Evolutionary conservation across 2,329 filamentous ascomycete genomes (phyloP).

Genomic region (Scedosporium aurantiacum): DNA sequence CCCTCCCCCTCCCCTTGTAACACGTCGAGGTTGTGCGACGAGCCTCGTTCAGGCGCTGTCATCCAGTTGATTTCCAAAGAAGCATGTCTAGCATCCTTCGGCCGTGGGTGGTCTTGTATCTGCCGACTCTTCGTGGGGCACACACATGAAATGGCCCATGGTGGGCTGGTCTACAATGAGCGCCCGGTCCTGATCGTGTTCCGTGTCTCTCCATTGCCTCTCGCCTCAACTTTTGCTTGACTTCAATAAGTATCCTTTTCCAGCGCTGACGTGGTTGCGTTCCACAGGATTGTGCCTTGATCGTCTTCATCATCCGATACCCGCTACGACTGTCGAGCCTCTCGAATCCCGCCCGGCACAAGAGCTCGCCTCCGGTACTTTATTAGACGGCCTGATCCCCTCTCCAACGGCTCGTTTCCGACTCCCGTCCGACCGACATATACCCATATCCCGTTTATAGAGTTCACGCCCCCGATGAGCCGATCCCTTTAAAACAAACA

Average conservation of each 20-base stretch:
- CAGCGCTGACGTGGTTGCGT: neutral
- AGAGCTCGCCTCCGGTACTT: neutral
- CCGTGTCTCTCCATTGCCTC: neutral
- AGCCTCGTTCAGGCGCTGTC: neutral
- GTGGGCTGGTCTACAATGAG: neutral
- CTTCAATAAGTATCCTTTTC: neutral
- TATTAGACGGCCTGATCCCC: neutral
- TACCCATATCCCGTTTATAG: constrained; percentile 3
- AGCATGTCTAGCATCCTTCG: neutral
- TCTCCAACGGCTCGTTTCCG: neutral
- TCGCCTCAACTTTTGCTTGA: neutral
- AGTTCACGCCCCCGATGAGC: constrained; percentile 10
- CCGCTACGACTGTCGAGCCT: neutral
- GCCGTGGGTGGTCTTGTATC: neutral
- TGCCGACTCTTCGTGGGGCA: neutral
- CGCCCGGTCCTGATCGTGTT: neutral
- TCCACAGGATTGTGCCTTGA: neutral
- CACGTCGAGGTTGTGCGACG: constrained; percentile 1
- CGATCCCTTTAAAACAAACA: constrained; percentile 27
- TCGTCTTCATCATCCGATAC: neutral
- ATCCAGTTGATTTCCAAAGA: neutral
- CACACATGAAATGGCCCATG: too few relatives aligned
- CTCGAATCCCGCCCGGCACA: neutral
- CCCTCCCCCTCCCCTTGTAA: constrained; percentile 7
- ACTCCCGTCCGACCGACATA: neutral